Evolutionary conservation across 2,329 filamentous ascomycete species (phyloP).

Genomic region (Xylaria sp.): DNA sequence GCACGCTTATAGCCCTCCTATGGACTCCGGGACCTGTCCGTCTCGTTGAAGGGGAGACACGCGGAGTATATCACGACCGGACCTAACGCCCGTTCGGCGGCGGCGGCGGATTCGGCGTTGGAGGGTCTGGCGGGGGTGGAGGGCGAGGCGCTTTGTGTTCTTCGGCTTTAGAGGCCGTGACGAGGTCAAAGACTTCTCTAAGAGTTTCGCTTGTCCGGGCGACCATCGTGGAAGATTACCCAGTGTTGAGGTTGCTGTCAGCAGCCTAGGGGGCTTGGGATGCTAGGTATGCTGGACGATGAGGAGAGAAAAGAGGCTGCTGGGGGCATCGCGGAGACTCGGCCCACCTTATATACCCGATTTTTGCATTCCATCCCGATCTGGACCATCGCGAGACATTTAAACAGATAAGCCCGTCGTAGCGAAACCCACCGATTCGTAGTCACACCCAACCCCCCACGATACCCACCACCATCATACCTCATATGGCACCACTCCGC

Average conservation of each 20-base stretch:
- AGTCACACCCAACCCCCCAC: constrained; percentile 32
- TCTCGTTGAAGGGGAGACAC: not conserved
- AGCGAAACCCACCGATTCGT: constrained; percentile 26
- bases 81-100: constrained; percentile 20
- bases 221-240: constrained; percentile 17
- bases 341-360: constrained; percentile 31
- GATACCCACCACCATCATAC: constrained; percentile 34
- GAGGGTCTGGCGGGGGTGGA: constrained; percentile 31
- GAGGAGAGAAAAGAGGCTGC: constrained; percentile 16
- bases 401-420: constrained; percentile 22
- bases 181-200: constrained; percentile 6
- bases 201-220: constrained; percentile 8
- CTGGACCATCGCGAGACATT: constrained; percentile 19
- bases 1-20: constrained; percentile 2
- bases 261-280: constrained; percentile 18
- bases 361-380: constrained; percentile 4
- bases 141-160: constrained; percentile 21
- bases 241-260: constrained; percentile 11
- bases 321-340: constrained; percentile 4
- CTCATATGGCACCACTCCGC: constrained; percentile 30
- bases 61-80: not conserved
- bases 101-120: constrained; percentile 31
- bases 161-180: not conserved
- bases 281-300: constrained; percentile 28
- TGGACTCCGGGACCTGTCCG: not conserved